Evolutionary conservation across 2,329 filamentous ascomycete species (phyloP).

Genomic region (Cordyceps cicadae): DNA sequence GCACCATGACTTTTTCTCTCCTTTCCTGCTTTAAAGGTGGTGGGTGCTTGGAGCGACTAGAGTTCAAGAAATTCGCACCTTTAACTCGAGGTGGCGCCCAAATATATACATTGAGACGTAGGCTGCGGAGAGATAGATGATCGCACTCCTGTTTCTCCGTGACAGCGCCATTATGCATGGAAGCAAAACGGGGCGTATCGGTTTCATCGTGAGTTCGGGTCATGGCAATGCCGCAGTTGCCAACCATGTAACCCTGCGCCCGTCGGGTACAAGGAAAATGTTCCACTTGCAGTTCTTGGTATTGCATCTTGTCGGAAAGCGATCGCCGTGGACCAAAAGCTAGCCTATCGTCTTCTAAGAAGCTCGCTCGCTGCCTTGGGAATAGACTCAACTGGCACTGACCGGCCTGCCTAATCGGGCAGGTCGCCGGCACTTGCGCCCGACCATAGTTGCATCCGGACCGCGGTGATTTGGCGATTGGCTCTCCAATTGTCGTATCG

Average conservation of each 20-base stretch:
- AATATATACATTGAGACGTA: background rate
- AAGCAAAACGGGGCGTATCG: too few relatives aligned
- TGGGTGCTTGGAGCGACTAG: background rate
- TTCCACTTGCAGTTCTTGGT: background rate
- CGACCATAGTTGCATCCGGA: background rate
- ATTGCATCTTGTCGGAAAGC: too few relatives aligned
- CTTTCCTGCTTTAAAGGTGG: too few relatives aligned
- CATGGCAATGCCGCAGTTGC: background rate
- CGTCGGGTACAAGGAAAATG: background rate
- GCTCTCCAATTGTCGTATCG: background rate
- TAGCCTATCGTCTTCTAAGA: constrained; percentile 1
- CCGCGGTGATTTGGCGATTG: background rate
- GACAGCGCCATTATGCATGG: too few relatives aligned
- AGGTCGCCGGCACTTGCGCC: constrained; percentile 2
- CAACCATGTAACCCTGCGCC: background rate
- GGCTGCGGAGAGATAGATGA: too few relatives aligned
- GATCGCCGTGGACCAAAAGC: background rate
- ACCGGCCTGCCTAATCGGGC: constrained; percentile 9
- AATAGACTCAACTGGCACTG: background rate
- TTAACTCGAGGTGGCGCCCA: background rate
- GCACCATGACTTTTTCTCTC: background rate
- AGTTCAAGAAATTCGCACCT: background rate
- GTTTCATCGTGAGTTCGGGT: too few relatives aligned
- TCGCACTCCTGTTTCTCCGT: too few relatives aligned
- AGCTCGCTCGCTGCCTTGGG: background rate